Base-by-base conservation (phyloP, 345 rosid genomes). In the Brassica rapa region DNA sequence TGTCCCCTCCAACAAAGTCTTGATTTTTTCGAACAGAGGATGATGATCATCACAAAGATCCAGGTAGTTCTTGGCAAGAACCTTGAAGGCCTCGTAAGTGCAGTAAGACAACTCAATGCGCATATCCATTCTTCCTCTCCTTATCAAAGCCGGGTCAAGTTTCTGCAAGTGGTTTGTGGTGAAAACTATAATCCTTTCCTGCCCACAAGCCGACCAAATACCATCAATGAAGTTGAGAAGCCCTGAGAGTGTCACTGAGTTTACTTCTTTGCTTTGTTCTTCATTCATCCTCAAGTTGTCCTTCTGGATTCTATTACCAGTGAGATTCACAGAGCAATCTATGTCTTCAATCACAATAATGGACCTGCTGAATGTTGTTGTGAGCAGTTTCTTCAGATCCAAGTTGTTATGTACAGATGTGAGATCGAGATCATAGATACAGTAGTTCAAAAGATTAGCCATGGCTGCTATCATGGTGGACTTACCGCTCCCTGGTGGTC, bases 111-210 rank as follows among this genome's bases (percentile, higher is more conserved):
- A 51, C 56, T 51, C 56, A n/a, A 4, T 51, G 56, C 21, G 56
- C 56, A 51, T 51, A 51, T 51, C 56, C 56, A 51, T 51, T 49
- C 55, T 49, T 49, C 55, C 55, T 49, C 55, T 49, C 55, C 55
- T 49, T 12, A 49, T 49, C 15, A 49, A 14, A 49, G 55, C 55
- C 1, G 55, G 55, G 55, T 49, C 55, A 5, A 49, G 55, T 14
- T 49, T 49, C 55, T 49, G 55, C 55, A 49, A 49, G 55, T 49
- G 55, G 55, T 49, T 43, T 49, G 55, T 49, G 55, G 55, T 49
- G 55, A 49, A 49, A 49, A 49, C 55, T 49, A 49, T 49, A 49
- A 49, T 49, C 15, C 55, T 49, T 49, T 49, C 19, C 15, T 49
- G 55, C 55, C 55, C 55, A 49, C 55, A 49, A 49, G 55, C 55